Evolutionary conservation across 306 rosid species (phyloP), one percentile per base, ranked within the genome.

Genomic region (Fragaria nilgerrensis): DNA sequence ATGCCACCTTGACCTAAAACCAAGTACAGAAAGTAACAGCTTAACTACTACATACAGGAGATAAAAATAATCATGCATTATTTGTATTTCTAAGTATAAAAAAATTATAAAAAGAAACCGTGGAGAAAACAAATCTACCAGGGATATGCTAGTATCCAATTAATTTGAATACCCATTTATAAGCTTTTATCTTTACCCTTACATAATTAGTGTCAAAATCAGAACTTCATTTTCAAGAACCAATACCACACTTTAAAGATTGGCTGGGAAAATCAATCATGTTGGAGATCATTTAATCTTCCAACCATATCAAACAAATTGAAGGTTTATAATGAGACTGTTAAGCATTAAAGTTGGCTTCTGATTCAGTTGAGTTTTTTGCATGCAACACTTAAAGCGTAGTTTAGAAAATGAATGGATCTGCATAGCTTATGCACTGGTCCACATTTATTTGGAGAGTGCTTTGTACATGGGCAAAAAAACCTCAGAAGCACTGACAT

Each of bases 1-100:
- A 92, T 89, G 62, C 98, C 98, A 62, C 84, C 91, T 84, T 56
- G 85, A 79, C 77, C 94, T 88, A 69, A 68, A 67, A 80, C 70
- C 22, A 79, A 70, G 78, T 47, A 49, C 74, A 67, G 63, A 80
- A 67, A 80, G 47, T 45, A 45, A 70, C 65, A 58, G 45, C 79
- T 77, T 70, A 75, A 77, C 61, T n/a, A 29, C 65, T 32, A 56
- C 22, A 50, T 41, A 45, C 23, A 65, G 36, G 32, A 25, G 36
- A 27, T 9, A 52, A 71, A 71, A 13, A 70, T 25, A 10, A 47
- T 44, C 37, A 44, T 44, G 73, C 53, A 68, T 10, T 44, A 70
- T 17, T 7, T 52, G 2, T 52, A 56, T n/a, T 56, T 56, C 63
- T 34, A 14, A 71, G 7, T 34, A 2, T 34, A 34, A 34, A 34